Base-by-base conservation (phyloP, 345 rosid genomes). In the Capsella bursapastoris region DNA sequence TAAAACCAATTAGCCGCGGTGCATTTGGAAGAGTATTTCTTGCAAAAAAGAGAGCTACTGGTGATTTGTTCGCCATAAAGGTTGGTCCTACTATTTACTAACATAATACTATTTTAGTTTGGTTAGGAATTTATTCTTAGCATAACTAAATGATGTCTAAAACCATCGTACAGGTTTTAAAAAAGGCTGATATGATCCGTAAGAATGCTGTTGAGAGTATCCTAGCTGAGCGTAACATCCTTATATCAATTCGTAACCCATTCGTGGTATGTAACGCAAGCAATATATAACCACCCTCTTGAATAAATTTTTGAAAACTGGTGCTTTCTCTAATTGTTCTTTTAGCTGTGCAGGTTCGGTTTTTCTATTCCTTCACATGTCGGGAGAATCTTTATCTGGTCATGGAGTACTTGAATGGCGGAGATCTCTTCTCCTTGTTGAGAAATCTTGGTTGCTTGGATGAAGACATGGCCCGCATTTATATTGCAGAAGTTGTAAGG, bases 171-270 rank as follows among this genome's bases (percentile, higher is more conserved):
- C 87, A 95, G 99, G 97, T 92, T 78, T 70, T 95, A 68, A 95
- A 86, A 86, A 92, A 95, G 80, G 90, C 92, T 52, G 99, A 92
- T 70, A 95, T 89, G 99, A 95, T 95, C 59, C 91, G 93, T 58
- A 95, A 95, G 82, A 95, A 95, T 74, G 97, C 99, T 10, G 99
- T 95, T 76, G 93, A 95, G 84, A 95, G 96, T 84, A 90, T 95
- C 69, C 77, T 95, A 80, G 96, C 93, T 15, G 97, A 95, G 83
- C 96, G 99, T 41, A 82, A 92, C 87, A 95, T 92, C 80, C 85
- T 95, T 50, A 92, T 95, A 78, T 90, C 99, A 70, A 74, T 92
- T 66, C 89, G 99, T 73, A 92, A 92, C 77, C 97, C 99, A 80
- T 95, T 95, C 83, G 99, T 95, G 93, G 99, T 92, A 72, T 84